A percentile compares a stretch with the other conserved stretches of the same genome.
phyloP scores from a whole-genome alignment of 495 filamentous ascomycete genomes.

The Penicillium fimorum region DNA sequence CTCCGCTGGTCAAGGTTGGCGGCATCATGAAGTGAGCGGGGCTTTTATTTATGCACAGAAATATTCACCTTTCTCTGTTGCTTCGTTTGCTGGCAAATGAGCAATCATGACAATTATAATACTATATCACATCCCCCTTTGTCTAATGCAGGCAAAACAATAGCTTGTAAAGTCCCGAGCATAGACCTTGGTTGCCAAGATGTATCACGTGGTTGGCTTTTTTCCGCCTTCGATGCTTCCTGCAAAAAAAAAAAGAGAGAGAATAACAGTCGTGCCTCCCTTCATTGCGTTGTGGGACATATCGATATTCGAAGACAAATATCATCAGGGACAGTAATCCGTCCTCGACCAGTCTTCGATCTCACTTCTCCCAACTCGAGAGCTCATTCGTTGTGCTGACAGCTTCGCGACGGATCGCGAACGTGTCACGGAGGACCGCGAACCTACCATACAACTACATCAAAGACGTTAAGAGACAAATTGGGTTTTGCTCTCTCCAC shows the following conservation, averaged over 20 bases:
- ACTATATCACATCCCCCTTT: neutral
- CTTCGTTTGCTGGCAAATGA: neutral
- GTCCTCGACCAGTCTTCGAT: neutral
- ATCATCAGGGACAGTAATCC: neutral
- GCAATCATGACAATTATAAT: neutral
- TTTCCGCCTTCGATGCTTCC: constrained; percentile 11
- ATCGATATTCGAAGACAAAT: constrained; percentile 2
- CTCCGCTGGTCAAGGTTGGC: neutral
- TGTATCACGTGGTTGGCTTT: constrained; percentile 1
- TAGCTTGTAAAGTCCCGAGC: neutral
- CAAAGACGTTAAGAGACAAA: constrained; percentile 11
- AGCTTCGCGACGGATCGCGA: constrained; percentile 27
- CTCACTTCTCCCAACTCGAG: neutral
- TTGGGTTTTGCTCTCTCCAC: constrained; percentile 11
- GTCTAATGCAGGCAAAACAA: neutral
- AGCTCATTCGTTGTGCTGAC: neutral
- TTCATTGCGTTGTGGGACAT: constrained; percentile 3
- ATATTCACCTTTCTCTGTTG: neutral
- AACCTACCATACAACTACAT: constrained; percentile 6
- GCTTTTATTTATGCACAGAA: neutral
- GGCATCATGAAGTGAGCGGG: neutral
- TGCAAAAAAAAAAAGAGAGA: constrained; percentile 8
- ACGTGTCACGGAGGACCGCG: constrained; percentile 25
- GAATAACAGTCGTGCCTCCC: constrained; percentile 1
- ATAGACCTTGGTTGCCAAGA: constrained; percentile 7